phyloP scores from a whole-genome alignment of 345 rosid species.

The Salix koriyanagi region DNA sequence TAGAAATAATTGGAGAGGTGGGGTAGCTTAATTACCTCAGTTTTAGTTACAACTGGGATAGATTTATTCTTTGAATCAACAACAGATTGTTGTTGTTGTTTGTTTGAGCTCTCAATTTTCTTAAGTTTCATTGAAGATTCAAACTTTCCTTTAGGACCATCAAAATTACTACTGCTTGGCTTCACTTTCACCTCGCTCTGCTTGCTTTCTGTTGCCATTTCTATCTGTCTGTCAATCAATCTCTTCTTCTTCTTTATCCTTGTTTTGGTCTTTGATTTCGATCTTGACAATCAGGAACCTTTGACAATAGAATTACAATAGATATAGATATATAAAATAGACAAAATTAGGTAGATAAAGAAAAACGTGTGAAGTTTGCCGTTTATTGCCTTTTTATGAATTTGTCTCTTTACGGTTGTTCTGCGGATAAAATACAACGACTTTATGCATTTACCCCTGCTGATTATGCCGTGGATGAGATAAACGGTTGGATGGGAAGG shows the following conservation, averaged over 20 bases:
- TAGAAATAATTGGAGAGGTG: neutral
- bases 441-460: conserved; percentile 18
- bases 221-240: neutral
- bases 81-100: conserved; percentile 14
- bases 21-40: conserved; percentile 39
- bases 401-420: conserved; percentile 12
- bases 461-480: neutral
- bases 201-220: conserved; percentile 52
- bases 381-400: conserved; percentile 19
- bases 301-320: neutral
- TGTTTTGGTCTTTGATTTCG: neutral
- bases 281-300: conserved; percentile 7
- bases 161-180: conserved; percentile 29
- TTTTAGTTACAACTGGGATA: conserved; percentile 38
- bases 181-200: conserved; percentile 41
- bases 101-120: conserved; percentile 52
- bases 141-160: conserved; percentile 36
- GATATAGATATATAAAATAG: too few species aligned
- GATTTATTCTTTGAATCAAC: conserved; percentile 45
- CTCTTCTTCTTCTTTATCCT: neutral
- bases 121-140: conserved; percentile 42
- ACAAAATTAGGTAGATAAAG: neutral
- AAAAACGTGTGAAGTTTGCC: conserved; percentile 2
- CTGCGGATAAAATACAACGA: neutral
- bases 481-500: neutral